Evolutionary conservation across 1,139 yeast genomes (phyloP).

Genomic region (Wickerhamomyces sp.): DNA sequence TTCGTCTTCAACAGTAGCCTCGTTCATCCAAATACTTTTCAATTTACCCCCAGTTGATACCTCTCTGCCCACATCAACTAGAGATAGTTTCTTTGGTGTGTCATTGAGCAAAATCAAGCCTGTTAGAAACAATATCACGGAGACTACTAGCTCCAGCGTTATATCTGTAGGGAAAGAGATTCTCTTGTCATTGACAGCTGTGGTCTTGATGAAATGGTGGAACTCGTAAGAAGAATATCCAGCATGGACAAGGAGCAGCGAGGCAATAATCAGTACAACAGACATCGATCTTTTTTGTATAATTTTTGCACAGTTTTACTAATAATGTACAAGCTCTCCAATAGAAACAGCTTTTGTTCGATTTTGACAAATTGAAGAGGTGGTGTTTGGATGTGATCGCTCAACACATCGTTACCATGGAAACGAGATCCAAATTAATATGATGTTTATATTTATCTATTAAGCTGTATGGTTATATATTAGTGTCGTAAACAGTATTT

Average conservation of each 20-base stretch:
- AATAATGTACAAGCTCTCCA: neutral
- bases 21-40: constrained; percentile 42
- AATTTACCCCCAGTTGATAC: constrained; percentile 24
- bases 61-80: constrained; percentile 12
- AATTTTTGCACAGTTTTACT: too few species aligned
- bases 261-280: constrained; percentile 2
- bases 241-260: constrained; percentile 12
- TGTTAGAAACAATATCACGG: constrained; percentile 9
- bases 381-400: neutral
- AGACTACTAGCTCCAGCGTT: constrained; percentile 10
- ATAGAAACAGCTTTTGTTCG: neutral
- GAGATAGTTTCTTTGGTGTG: constrained; percentile 7
- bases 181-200: constrained; percentile 1
- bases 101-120: constrained; percentile 9
- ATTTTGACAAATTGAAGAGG: neutral
- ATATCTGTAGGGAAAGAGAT: constrained; percentile 17
- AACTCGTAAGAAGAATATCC: constrained; percentile 20
- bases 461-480: neutral
- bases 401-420: too few species aligned
- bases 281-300: neutral
- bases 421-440: too few species aligned
- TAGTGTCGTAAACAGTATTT: neutral
- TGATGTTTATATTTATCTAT: neutral
- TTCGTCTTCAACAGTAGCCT: constrained; percentile 43
- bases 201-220: constrained; percentile 12